Conservation (phyloP, 768 basidiomycete genomes). For the Mycena latifolia region DNA sequence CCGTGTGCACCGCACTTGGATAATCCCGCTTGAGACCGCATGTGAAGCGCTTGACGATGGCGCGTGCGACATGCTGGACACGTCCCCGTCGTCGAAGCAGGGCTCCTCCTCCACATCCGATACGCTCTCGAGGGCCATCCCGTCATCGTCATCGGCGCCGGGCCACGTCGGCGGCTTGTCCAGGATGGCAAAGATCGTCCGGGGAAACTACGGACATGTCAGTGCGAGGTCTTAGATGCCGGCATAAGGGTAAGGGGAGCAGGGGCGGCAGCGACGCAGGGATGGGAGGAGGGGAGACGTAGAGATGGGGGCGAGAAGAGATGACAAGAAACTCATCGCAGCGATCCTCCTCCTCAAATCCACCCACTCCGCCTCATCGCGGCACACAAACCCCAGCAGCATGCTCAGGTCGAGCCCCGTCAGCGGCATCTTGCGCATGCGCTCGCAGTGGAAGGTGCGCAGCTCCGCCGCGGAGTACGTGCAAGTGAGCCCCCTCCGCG, state of each 20-base stretch:
- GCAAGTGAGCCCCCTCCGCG: constrained; percentile 35
- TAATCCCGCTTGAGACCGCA: background rate
- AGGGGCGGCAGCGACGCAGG: background rate
- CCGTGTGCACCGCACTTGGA: too few species aligned
- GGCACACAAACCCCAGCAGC: constrained; percentile 76
- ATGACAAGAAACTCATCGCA: background rate
- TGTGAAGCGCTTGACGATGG: background rate
- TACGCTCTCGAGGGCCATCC: background rate
- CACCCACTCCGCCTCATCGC: constrained; percentile 68
- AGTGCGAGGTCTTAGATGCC: background rate
- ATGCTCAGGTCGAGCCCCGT: constrained; percentile 94
- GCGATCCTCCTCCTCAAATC: background rate
- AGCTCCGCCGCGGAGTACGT: constrained; percentile 82
- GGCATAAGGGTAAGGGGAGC: background rate
- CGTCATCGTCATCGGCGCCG: background rate
- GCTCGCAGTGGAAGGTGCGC: constrained; percentile 80
- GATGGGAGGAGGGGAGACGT: background rate
- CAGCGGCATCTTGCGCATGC: constrained; percentile 93
- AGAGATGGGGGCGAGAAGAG: too few species aligned
- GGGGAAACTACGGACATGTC: background rate
- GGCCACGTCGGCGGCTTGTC: background rate
- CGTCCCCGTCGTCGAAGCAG: background rate
- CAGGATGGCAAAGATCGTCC: background rate
- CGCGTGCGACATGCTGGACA: background rate
- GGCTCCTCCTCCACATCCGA: background rate